Percentiles rank a stretch among this genome's conserved stretches.
phyloP scores from a whole-genome alignment of 805 yeast species.

The Suhomyces tanzawaensis region DNA sequence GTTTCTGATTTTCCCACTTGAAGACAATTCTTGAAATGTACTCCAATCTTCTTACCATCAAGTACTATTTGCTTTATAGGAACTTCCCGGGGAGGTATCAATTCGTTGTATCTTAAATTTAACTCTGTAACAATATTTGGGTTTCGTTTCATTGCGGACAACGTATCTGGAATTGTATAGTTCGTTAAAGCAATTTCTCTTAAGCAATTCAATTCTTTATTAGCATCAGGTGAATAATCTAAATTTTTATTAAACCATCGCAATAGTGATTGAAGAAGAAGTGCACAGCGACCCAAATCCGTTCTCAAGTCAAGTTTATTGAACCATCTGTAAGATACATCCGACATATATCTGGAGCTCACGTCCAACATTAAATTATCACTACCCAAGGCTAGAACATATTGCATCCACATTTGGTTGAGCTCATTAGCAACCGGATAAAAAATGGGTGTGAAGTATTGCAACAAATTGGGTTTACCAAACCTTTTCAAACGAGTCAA shows the following conservation, averaged over 20 bases:
- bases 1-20: slow-evolving; percentile 29
- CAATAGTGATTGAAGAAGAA: slow-evolving; percentile 25
- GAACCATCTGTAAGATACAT: slow-evolving; percentile 30
- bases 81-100: slow-evolving; percentile 10
- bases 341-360: slow-evolving; percentile 30
- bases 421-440: slow-evolving; percentile 21
- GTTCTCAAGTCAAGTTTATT: slow-evolving; percentile 26
- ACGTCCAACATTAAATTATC: slow-evolving; percentile 23
- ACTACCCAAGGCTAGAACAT: slow-evolving; percentile 22
- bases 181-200: slow-evolving; percentile 22
- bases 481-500: slow-evolving; percentile 20
- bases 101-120: slow-evolving; percentile 28
- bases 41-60: slow-evolving; percentile 12
- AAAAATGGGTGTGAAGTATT: slow-evolving; percentile 14
- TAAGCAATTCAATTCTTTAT: slow-evolving; percentile 21
- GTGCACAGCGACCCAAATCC: slow-evolving; percentile 22
- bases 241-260: slow-evolving; percentile 15
- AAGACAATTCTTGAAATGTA: slow-evolving; percentile 21
- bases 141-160: slow-evolving; percentile 24
- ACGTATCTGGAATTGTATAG: slow-evolving; percentile 22
- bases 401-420: slow-evolving; percentile 31
- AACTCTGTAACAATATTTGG: slow-evolving; percentile 25
- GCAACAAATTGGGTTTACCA: slow-evolving; percentile 2
- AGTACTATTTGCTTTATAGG: slow-evolving; percentile 16
- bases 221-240: slow-evolving; percentile 4